Conservation (phyloP, 2,329 filamentous ascomycete species). For the Gliomastix tumulicola region DNA sequence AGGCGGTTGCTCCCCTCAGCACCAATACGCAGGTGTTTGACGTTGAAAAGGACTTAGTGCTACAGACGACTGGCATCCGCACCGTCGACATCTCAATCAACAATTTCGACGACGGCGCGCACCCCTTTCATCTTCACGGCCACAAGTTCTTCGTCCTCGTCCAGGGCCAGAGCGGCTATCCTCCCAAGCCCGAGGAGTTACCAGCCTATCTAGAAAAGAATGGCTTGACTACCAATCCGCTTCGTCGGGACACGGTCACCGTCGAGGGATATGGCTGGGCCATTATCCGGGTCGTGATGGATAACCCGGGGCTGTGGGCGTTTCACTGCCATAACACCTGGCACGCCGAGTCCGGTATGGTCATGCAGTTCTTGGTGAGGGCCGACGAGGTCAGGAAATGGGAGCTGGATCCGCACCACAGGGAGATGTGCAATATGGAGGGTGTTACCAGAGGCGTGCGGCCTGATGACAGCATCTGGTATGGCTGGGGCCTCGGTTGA, state of each 20-base stretch:
- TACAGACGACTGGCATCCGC: conserved; percentile 41
- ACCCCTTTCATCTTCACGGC: conserved; percentile 26
- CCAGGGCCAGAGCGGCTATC: conserved; percentile 18
- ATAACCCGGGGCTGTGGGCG: conserved; percentile 42
- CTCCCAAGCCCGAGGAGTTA: conserved; percentile 16
- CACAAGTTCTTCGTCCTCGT: conserved; percentile 18
- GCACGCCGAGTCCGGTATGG: conserved; percentile 50
- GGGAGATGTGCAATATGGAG: conserved; percentile 16
- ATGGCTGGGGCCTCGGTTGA: too few relatives aligned
- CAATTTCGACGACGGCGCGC: conserved; percentile 43
- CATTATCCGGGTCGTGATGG: conserved; percentile 38
- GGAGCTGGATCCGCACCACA: conserved; percentile 12
- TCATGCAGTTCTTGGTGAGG: conserved; percentile 47
- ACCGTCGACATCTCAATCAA: conserved; percentile 53
- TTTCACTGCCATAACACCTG: conserved; percentile 48
- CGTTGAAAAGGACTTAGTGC: background rate
- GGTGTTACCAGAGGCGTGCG: conserved; percentile 22
- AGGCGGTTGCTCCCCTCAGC: conserved; percentile 30
- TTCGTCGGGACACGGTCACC: conserved; percentile 44
- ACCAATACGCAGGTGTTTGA: background rate
- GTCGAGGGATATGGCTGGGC: conserved; percentile 35
- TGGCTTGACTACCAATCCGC: conserved; percentile 32
- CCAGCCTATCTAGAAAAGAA: conserved; percentile 14
- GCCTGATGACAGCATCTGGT: conserved; percentile 26
- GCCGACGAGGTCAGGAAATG: conserved; percentile 17